Percentiles rank a stretch among this genome's conserved stretches.
These are phyloP conservation scores for Penicillium waksmanii DNA, from an alignment of 495 filamentous ascomycete species.

Conservation along the genomic window DNA sequence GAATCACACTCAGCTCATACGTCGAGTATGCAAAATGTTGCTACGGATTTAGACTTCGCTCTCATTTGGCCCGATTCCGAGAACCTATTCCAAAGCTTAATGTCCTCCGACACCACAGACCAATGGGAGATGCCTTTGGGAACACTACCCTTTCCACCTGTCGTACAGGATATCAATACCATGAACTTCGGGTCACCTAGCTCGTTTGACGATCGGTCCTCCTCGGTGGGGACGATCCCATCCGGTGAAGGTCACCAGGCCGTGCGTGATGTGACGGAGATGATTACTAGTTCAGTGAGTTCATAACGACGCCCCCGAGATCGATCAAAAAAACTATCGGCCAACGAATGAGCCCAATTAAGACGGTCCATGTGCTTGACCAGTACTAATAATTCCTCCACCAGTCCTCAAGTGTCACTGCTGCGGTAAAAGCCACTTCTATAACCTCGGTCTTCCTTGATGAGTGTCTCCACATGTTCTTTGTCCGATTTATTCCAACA, in stretches of 20 bases:
- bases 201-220: constrained; percentile 42
- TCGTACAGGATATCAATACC: constrained; percentile 39
- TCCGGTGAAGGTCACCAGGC: constrained; percentile 50
- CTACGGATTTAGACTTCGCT: constrained; percentile 46
- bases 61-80: constrained; percentile 55
- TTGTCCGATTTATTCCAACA: constrained; percentile 52
- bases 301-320: background rate
- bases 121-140: constrained; percentile 54
- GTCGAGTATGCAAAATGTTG: constrained; percentile 29
- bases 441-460: constrained; percentile 54
- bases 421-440: constrained; percentile 50
- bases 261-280: constrained; percentile 52
- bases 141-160: constrained; percentile 44
- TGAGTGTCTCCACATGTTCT: constrained; percentile 56
- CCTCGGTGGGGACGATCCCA: constrained; percentile 45
- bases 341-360: background rate
- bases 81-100: constrained; percentile 51
- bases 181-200: constrained; percentile 41
- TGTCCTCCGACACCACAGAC: constrained; percentile 45
- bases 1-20: constrained; percentile 25
- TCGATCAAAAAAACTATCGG: no score
- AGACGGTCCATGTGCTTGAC: background rate
- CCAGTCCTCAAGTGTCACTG: constrained; percentile 50
- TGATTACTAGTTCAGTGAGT: constrained; percentile 52
- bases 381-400: constrained; percentile 2